Evolutionary conservation across 73 alveolate genomes (phyloP).

Genomic region (Paramecium caudatum): DNA sequence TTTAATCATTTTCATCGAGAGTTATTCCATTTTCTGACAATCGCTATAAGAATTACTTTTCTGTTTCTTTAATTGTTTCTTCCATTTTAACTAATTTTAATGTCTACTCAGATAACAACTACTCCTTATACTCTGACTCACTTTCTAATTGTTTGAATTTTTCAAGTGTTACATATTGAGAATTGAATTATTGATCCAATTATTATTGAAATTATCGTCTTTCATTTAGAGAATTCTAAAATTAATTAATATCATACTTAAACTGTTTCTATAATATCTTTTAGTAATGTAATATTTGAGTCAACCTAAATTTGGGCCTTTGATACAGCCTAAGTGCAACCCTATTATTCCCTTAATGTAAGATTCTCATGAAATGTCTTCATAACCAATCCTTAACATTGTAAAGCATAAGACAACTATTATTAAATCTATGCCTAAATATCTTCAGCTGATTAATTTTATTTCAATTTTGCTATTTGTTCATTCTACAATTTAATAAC

Average conservation of each 20-base stretch:
- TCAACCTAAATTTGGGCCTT: conserved; percentile 39
- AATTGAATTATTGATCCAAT: conserved; percentile 21
- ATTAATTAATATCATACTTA: background rate
- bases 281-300: background rate
- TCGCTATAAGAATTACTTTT: background rate
- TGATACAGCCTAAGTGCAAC: background rate
- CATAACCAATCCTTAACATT: conserved; percentile 10
- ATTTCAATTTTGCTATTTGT: conserved; percentile 64
- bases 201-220: conserved; percentile 27
- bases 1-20: background rate
- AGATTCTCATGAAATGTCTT: conserved; percentile 59
- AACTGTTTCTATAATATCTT: conserved; percentile 60
- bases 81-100: conserved; percentile 27
- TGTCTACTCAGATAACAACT: conserved; percentile 31
- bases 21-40: conserved; percentile 13
- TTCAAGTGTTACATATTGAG: conserved; percentile 44
- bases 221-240: conserved; percentile 29
- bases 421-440: conserved; percentile 6
- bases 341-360: conserved; percentile 1
- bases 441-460: conserved; percentile 39
- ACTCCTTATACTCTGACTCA: conserved; percentile 15
- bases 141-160: conserved; percentile 40
- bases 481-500: conserved; percentile 71
- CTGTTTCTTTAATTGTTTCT: background rate
- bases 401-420: background rate